Evolutionary conservation across 441 rosid genomes (phyloP), one percentile per base, ranked within the genome.

Genomic region (Populus hybrid): DNA sequence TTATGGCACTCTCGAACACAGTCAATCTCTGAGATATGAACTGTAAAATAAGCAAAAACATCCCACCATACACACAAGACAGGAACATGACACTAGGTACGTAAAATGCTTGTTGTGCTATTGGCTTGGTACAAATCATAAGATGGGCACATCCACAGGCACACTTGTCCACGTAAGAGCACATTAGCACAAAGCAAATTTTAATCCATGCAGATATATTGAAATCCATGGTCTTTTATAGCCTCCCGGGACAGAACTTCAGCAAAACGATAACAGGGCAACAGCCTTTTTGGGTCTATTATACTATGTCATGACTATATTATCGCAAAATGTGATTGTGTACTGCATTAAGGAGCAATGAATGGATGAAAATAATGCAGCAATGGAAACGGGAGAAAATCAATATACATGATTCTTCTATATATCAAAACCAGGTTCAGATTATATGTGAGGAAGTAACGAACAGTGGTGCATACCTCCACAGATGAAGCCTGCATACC

Each of bases 1-100:
- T 93, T 77, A 91, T 77, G 79, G 91, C 95, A 87, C 80, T 81
- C 89, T 97, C 99, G 69, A 90, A 88, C 36, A 84, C 76, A 69
- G 97, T 97, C 85, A 90, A 79, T 54, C 88, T 79, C 99, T 97
- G 87, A 81, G 85, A 74, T n/a, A 81, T 73, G 73, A 64, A 71
- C 30, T 30, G 8, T 54, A 24, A 10, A 20, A 18, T 72, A 18
- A 79, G 72, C 20, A 69, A 79, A 54, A 70, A 28, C 69, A 32
- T 64, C 40, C 59, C 42, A 20, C 26, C 28, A 30, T 21, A 21
- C 24, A 21, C 42, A 20, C 26, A 20, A 30, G 14, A 21, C 24
- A 21, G 24, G 23, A 28, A 36, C 4, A 14, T 57, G 54, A 76
- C 26, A 46, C 12, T 2, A 20, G 12, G 34, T 26, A 32, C 10